Base-by-base conservation (phyloP, 1,284 basidiomycete species). In the Coniophora puteana region DNA sequence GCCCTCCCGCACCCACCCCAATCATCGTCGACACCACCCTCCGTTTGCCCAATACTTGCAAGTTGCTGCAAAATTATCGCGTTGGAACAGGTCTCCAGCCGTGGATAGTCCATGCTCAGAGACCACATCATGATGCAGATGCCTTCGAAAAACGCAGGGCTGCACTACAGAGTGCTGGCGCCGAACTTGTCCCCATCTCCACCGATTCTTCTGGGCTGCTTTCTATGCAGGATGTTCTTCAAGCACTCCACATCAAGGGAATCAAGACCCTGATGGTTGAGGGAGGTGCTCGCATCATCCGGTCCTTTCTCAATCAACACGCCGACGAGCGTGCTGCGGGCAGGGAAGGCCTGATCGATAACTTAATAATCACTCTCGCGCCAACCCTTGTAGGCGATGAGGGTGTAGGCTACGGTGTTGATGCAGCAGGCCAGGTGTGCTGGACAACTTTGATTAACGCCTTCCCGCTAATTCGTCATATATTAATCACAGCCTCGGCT, bases 231-330 rank as follows among this genome's bases (percentile, higher is more conserved):
- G 56, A 59, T 7, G 59, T 89, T 10, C 75, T 92, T 3, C 52
- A 50, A 11, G 65, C 67, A 7, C 67, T 93, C 20, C 61, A 63
- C 17, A 57, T 62, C 10, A 63, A 74, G 18, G 80, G 78, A 8
- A 72, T 96, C 44, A 64, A 65, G 7, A 84, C 83, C 4, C 68
- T 97, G 39, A 99, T 99, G 95, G 86, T 97, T 8, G 95, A 99
- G 68, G 95, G 95, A 38, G 95, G 95, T 13, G 88, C 91, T 4
- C 66, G 69, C 4, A 74, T 98, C 44, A 93, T 99, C 43, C 71
- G 75, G 13, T 81, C 87, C 2, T 92, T 95, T 63, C 67, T 96
- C 16, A 40, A 43, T 36, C 47, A 42, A 25, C 47, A 38, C n/a
- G 53, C 48, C 10, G 45, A 41, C 31, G 36, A 44, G 29, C 38